A percentile compares a stretch with the other conserved stretches of the same genome.
phyloP scores from a whole-genome alignment of 106 monocot genomes.

The Dioscorea alata region DNA sequence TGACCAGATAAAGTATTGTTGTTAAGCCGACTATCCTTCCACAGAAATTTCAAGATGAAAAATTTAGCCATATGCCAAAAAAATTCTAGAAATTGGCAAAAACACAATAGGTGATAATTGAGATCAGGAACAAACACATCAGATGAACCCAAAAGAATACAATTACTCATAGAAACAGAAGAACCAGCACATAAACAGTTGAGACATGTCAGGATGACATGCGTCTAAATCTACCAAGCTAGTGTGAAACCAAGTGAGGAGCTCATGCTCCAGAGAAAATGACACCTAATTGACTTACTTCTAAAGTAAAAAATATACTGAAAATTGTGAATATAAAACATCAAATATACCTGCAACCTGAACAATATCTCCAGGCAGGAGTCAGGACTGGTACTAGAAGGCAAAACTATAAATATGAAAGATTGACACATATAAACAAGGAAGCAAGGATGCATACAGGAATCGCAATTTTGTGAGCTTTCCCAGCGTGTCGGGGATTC shows the following conservation, averaged over 20 bases:
- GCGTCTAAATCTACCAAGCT: no score
- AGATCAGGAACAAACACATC: background rate
- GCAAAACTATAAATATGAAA: no score
- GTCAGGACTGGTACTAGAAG: no score
- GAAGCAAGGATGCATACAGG: constrained; percentile 28
- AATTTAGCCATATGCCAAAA: constrained; percentile 1
- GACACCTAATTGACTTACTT: no score
- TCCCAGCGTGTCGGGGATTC: constrained; percentile 52
- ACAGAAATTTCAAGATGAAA: constrained; percentile 16
- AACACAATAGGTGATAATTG: background rate
- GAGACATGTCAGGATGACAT: no score
- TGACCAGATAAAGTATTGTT: constrained; percentile 64
- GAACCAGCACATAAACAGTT: no score
- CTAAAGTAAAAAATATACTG: no score
- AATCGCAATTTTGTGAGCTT: constrained; percentile 45
- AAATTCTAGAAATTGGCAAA: background rate
- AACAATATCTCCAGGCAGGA: no score
- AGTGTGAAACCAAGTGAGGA: no score
- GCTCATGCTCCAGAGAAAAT: no score
- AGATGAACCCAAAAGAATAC: background rate
- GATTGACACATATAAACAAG: background rate
- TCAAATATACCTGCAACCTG: no score
- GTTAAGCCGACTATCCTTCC: constrained; percentile 83
- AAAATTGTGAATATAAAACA: no score
- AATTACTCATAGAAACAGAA: background rate